Conservation (phyloP, 306 rosid species). For the Rosa persica region DNA sequence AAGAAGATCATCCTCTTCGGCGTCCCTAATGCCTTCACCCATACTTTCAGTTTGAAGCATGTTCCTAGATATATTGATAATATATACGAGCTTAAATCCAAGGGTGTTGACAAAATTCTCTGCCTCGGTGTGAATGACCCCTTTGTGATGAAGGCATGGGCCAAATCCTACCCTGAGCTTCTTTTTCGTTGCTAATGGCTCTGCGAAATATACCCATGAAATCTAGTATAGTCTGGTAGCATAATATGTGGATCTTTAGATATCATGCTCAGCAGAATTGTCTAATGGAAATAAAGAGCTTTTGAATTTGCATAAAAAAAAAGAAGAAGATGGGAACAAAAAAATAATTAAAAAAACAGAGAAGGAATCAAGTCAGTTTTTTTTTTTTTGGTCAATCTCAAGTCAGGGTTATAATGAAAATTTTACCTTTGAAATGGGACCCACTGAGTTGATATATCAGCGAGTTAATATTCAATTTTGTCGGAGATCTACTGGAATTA, state of each 20-base stretch:
- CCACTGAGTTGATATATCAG: too few relatives aligned
- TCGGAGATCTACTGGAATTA: too few relatives aligned
- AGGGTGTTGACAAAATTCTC: conserved; percentile 73
- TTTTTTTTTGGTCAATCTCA: too few relatives aligned
- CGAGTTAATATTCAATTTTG: too few relatives aligned
- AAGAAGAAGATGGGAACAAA: too few relatives aligned
- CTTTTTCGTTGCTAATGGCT: conserved; percentile 88
- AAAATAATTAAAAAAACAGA: too few relatives aligned
- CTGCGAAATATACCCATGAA: conserved; percentile 64
- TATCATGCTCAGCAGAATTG: not conserved
- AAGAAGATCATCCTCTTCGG: conserved; percentile 75
- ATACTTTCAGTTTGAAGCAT: conserved; percentile 87
- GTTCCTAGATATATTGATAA: conserved; percentile 78
- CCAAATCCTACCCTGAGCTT: conserved; percentile 71
- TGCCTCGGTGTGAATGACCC: conserved; percentile 86
- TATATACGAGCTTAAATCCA: conserved; percentile 60
- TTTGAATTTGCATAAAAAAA: too few relatives aligned
- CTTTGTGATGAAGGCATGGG: conserved; percentile 87
- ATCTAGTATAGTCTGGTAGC: not conserved
- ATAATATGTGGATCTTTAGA: not conserved
- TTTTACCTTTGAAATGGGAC: too few relatives aligned
- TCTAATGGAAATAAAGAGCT: not conserved
- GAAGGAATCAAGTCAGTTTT: too few relatives aligned
- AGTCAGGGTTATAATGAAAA: too few relatives aligned
- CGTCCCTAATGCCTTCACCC: conserved; percentile 91